Conservation (phyloP, 257 asterid genomes). For the Solanum chilense region DNA sequence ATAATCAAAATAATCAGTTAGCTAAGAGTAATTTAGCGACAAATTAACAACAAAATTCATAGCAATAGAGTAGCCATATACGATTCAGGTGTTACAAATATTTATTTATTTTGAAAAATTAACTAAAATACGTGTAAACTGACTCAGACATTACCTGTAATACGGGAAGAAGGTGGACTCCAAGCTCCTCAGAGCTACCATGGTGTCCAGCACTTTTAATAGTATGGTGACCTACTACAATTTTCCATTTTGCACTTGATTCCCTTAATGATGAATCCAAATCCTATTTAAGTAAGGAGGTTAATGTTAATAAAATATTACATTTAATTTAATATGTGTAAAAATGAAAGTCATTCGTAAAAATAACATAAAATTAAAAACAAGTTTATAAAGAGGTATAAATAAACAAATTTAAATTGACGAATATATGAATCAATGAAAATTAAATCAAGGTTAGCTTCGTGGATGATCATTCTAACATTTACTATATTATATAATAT, state of each 20-base stretch:
- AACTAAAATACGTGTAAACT: rapidly evolving
- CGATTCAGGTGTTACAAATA: too few relatives aligned
- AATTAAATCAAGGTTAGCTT: neutral
- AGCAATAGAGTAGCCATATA: neutral
- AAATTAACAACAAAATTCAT: neutral
- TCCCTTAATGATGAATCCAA: slow-evolving; percentile 30
- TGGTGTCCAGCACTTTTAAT: slow-evolving; percentile 69
- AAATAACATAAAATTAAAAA: neutral
- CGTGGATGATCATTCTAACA: too few relatives aligned
- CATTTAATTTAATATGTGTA: too few relatives aligned
- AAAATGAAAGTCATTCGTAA: too few relatives aligned
- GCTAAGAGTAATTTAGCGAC: neutral
- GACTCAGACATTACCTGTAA: slow-evolving; percentile 30
- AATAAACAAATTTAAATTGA: neutral
- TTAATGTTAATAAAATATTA: neutral
- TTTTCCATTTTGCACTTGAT: slow-evolving; percentile 58
- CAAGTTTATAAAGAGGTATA: neutral
- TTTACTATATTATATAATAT: too few relatives aligned
- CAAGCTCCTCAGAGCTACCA: slow-evolving; percentile 58
- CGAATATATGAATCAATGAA: neutral
- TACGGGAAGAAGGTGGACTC: slow-evolving; percentile 50
- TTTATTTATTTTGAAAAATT: neutral
- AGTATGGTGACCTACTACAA: slow-evolving; percentile 77
- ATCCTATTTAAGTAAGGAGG: slow-evolving; percentile 15
- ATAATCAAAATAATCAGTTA: neutral